Evolutionary conservation across 2,329 filamentous ascomycete species (phyloP), one percentile per base, ranked within the genome.

Genomic region (Hypoxylon sp.): DNA sequence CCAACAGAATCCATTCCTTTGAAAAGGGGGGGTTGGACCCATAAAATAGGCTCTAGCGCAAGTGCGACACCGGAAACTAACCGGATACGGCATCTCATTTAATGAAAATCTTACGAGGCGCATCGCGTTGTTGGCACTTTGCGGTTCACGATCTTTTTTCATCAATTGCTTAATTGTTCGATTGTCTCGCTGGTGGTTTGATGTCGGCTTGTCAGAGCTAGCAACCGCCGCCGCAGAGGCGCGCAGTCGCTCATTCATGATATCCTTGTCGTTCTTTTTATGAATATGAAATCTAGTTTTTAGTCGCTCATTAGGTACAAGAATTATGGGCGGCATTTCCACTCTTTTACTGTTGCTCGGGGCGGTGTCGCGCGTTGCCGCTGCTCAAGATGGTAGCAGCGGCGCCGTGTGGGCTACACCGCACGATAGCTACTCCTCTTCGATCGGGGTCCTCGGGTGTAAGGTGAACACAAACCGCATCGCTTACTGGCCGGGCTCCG

Each of bases 381-480:
- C 67, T 32, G 55, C 38, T 6, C 7, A 67, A 28, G 52, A 60
- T 23, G 55, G 62, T 50, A 51, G 32, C 64, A 68, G 63, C 61
- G 77, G 75, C 67, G 76, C 74, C 69, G 75, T 80, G 51, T 79
- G 75, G 72, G 79, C 83, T 64, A 89, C 87, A 4, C 87, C 87
- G 32, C 87, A 89, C 75, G 84, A 84, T 68, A 78, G 80, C 72
- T 89, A 83, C 80, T 86, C 84, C 1, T 87, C 85, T 14, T 87
- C 85, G 3, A 77, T 88, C 66, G 87, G 87, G 50, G 87, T 88
- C 3, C 78, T 87, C 5, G 87, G 87, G 55, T 89, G 87, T 83
- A 86, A 87, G 77, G 82, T 89, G 77, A 77, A 89, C 79, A 87
- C 83, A 67, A 84, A 89, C 81, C 86, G 86, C 45, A 82, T 89